Conservation (phyloP, 345 rosid species). For the Cardamine occulta region DNA sequence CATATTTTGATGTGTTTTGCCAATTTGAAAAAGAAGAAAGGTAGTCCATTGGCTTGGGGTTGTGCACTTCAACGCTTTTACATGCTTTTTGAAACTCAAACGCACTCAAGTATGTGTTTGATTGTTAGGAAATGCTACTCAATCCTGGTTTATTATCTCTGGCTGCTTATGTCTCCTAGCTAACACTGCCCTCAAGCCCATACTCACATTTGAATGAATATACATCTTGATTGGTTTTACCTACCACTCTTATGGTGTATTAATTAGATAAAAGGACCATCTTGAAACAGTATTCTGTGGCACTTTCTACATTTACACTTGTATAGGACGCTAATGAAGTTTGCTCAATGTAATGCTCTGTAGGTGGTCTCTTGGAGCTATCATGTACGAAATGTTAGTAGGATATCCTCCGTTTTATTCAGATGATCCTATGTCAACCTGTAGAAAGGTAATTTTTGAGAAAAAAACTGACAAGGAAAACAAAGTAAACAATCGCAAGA, state of each 20-base stretch:
- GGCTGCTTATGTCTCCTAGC: background rate
- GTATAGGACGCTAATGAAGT: constrained; percentile 20
- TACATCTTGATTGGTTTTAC: constrained; percentile 5
- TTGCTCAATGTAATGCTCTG: constrained; percentile 36
- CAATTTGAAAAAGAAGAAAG: background rate
- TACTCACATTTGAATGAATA: background rate
- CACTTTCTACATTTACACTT: background rate
- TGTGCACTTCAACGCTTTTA: constrained; percentile 1
- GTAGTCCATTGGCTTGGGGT: constrained; percentile 7
- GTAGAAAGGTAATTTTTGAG: constrained; percentile 68
- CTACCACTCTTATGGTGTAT: background rate
- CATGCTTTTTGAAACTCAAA: background rate
- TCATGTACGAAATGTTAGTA: constrained; percentile 95
- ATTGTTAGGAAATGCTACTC: background rate
- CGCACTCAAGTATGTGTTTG: background rate
- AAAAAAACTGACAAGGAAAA: background rate
- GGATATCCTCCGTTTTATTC: constrained; percentile 98
- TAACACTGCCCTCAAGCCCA: background rate
- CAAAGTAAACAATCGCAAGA: background rate
- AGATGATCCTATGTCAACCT: constrained; percentile 97
- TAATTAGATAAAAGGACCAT: background rate
- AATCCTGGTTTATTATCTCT: background rate
- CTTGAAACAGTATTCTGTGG: background rate
- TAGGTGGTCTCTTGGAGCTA: constrained; percentile 99
- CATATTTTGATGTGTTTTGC: background rate